Base-by-base conservation (phyloP, 257 asterid genomes). In the Leptodermis oblonga region DNA sequence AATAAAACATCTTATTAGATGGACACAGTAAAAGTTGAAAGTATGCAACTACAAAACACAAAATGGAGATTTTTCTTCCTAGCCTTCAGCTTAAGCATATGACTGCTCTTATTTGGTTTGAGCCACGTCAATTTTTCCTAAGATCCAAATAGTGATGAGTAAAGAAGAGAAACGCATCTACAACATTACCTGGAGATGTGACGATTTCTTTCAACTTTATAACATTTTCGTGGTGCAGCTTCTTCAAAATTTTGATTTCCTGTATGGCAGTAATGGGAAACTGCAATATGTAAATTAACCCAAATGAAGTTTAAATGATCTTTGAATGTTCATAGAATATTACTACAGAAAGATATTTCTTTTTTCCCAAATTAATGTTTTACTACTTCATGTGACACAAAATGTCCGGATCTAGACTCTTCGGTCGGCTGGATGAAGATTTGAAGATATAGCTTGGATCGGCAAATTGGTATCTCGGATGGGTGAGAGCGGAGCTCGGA, bases 211-310 rank as follows among this genome's bases (percentile, higher is more conserved):
- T 90, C 73, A 90, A 78, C 85, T 90, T 79, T 70, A 90, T 86
- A 41, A 90, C 92, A 78, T 90, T 90, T 65, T 85, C 96, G 62
- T 90, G 97, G 76, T 85, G 97, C 80, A 90, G 88, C 88, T 90
- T 90, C 92, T 90, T 90, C 48, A 90, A 77, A 72, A 90, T 90
- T 74, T 90, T 90, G 51, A 90, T 90, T 78, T 90, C 97, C 5
- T 96, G 90, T 58, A 90, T 90, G 56, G 97, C 97, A 11, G 97
- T 90, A 30, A 90, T 90, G 6, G 97, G 97, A 64, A 90, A 90
- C 97, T 90, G 89, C 80, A 83, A n/a, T 7, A 65, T 20, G 45
- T 7, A 67, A 7, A 9, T 60, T 18, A 23, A 25, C 58, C 28
- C 12, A 43, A 26, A 66, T 33, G 60, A 49, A 37, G n/a, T 67